Conservation (phyloP, 2,329 filamentous ascomycete species). For the Diaporthe longicolla region DNA sequence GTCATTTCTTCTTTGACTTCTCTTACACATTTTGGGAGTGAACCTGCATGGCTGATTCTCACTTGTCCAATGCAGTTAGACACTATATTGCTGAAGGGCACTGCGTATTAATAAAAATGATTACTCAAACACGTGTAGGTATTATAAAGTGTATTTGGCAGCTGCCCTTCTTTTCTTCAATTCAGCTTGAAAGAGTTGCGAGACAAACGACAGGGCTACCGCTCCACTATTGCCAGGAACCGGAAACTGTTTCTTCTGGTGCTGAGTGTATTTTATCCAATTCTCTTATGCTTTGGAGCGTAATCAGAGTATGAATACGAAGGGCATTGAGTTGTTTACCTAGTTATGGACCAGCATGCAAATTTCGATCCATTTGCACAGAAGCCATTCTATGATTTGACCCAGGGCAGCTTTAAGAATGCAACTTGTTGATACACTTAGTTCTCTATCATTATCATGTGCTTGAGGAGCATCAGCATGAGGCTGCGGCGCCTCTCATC, state of each 20-base stretch:
- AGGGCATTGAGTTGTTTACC: too few species aligned
- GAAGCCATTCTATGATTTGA: background rate
- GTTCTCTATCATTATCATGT: background rate
- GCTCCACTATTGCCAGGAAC: background rate
- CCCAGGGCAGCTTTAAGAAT: background rate
- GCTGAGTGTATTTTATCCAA: background rate
- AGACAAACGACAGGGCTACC: background rate
- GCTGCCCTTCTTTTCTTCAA: background rate
- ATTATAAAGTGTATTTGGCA: background rate
- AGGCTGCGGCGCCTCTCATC: background rate
- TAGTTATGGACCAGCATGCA: background rate
- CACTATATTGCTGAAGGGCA: background rate
- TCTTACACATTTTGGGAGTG: background rate
- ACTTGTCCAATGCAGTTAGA: too few species aligned
- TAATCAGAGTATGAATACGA: too few species aligned
- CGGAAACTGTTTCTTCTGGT: background rate
- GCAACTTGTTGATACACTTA: background rate
- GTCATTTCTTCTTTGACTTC: background rate
- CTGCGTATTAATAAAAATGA: too few species aligned
- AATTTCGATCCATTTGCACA: background rate
- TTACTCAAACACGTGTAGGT: background rate
- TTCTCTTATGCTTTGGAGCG: too few species aligned
- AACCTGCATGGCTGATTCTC: background rate
- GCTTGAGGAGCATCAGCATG: background rate
- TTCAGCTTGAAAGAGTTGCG: background rate